These are phyloP conservation scores for Metarhizium album DNA, from an alignment of 2,329 filamentous ascomycete genomes.

Conservation along the genomic window DNA sequence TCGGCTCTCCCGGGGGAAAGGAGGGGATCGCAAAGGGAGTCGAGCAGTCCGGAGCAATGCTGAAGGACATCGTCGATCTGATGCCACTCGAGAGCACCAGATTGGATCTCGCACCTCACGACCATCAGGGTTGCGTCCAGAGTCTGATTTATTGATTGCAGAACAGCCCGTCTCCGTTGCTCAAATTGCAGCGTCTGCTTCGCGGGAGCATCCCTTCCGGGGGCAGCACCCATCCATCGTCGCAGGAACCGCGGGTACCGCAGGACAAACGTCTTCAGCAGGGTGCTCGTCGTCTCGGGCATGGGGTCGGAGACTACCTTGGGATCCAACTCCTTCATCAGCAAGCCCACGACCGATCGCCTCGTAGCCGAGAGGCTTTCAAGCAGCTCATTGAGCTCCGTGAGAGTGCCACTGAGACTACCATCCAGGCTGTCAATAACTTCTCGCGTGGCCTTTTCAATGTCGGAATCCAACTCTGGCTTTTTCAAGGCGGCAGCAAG, in stretches of 20 bases:
- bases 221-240: constrained; percentile 50
- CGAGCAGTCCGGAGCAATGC: constrained; percentile 43
- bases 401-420: constrained; percentile 45
- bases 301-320: constrained; percentile 8
- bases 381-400: constrained; percentile 51
- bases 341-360: constrained; percentile 39
- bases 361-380: constrained; percentile 44
- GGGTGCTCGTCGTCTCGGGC: constrained; percentile 16
- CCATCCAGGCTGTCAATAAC: constrained; percentile 47
- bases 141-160: constrained; percentile 41
- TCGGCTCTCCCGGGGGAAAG: constrained; percentile 19
- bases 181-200: constrained; percentile 53
- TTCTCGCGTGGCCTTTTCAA: constrained; percentile 32
- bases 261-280: constrained; percentile 46
- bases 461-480: constrained; percentile 21
- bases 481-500: constrained; percentile 43
- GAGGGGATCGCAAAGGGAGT: constrained; percentile 34
- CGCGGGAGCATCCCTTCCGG: constrained; percentile 36
- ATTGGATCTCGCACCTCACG: constrained; percentile 40
- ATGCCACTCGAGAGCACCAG: constrained; percentile 39
- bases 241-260: constrained; percentile 49
- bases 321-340: constrained; percentile 23
- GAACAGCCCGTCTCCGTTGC: constrained; percentile 43
- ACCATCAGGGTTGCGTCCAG: constrained; percentile 52
- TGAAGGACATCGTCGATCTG: constrained; percentile 44